phyloP scores from a whole-genome alignment of 2,329 filamentous ascomycete genomes.

The Orbilia ellipsospora region DNA sequence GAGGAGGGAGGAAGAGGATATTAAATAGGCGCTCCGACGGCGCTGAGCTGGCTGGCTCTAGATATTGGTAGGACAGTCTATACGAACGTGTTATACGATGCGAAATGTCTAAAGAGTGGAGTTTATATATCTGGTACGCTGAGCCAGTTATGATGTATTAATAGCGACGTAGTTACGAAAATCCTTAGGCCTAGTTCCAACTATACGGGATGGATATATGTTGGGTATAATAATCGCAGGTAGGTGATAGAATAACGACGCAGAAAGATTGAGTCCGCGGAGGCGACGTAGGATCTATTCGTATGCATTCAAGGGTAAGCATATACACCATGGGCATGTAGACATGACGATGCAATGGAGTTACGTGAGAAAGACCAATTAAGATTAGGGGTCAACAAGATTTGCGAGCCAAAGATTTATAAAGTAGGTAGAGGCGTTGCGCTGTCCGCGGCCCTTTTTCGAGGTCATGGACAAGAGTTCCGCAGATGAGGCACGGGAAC shows the following conservation, averaged over 20 bases:
- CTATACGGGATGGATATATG: slow-evolving; percentile 14
- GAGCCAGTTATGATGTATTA: not conserved
- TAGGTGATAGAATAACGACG: slow-evolving; percentile 35
- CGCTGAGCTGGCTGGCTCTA: slow-evolving; percentile 26
- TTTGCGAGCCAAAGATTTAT: slow-evolving; percentile 6
- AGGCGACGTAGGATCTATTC: slow-evolving; percentile 43
- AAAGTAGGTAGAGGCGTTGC: slow-evolving; percentile 16
- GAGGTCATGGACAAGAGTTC: slow-evolving; percentile 1
- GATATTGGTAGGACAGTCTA: slow-evolving; percentile 27
- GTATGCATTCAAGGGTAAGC: slow-evolving; percentile 26
- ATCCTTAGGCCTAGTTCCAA: slow-evolving; percentile 28
- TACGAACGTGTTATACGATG: not conserved
- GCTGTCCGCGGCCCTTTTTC: slow-evolving; percentile 25
- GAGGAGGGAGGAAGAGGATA: not conserved
- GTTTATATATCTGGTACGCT: slow-evolving; percentile 1
- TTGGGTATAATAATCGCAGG: slow-evolving; percentile 26
- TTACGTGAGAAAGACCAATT: slow-evolving; percentile 19
- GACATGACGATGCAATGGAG: slow-evolving; percentile 10
- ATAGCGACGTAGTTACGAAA: slow-evolving; percentile 15
- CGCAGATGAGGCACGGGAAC: slow-evolving; percentile 14
- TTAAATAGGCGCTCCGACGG: slow-evolving; percentile 22
- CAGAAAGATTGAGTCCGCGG: slow-evolving; percentile 26
- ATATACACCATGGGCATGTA: slow-evolving; percentile 18
- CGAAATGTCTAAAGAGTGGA: no score
- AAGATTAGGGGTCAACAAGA: slow-evolving; percentile 2